Conservation (phyloP, 345 rosid species). For the Balakata baccata region DNA sequence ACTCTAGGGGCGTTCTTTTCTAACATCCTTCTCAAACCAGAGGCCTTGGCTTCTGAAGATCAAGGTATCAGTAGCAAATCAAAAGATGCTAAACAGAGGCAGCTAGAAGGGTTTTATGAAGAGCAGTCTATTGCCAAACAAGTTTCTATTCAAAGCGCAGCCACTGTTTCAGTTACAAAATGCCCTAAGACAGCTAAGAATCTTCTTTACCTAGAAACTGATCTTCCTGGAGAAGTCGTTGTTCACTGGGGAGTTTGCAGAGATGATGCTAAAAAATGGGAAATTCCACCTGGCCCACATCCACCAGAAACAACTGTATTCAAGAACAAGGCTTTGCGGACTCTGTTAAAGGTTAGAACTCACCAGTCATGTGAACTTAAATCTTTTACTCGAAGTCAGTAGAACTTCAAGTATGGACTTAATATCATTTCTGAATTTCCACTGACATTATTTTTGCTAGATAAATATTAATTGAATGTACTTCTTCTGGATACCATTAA, state of each 20-base stretch:
- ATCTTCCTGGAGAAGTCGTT: slow-evolving; percentile 74
- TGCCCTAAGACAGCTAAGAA: slow-evolving; percentile 61
- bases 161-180: slow-evolving; percentile 60
- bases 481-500: not conserved
- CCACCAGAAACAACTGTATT: slow-evolving; percentile 71
- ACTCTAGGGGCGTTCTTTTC: slow-evolving; percentile 62
- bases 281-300: slow-evolving; percentile 70
- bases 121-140: slow-evolving; percentile 63
- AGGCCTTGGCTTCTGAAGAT: slow-evolving; percentile 18
- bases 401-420: slow-evolving; percentile 3
- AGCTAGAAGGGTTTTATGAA: slow-evolving; percentile 61
- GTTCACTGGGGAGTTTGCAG: slow-evolving; percentile 99
- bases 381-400: not conserved
- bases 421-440: too few species aligned
- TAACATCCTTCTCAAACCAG: slow-evolving; percentile 36
- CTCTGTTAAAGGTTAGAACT: slow-evolving; percentile 60
- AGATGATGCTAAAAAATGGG: slow-evolving; percentile 69
- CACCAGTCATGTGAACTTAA: slow-evolving; percentile 5
- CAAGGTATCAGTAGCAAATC: slow-evolving; percentile 33
- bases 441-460: slow-evolving; percentile 3
- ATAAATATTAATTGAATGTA: not conserved
- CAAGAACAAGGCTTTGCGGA: slow-evolving; percentile 81
- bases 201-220: slow-evolving; percentile 66
- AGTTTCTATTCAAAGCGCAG: slow-evolving; percentile 43
- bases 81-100: slow-evolving; percentile 38